A percentile compares a stretch with the other conserved stretches of the same genome.
These are phyloP conservation scores for Scortechinia acanthostroma DNA, from an alignment of 2,329 filamentous ascomycete genomes.

Conservation along the genomic window DNA sequence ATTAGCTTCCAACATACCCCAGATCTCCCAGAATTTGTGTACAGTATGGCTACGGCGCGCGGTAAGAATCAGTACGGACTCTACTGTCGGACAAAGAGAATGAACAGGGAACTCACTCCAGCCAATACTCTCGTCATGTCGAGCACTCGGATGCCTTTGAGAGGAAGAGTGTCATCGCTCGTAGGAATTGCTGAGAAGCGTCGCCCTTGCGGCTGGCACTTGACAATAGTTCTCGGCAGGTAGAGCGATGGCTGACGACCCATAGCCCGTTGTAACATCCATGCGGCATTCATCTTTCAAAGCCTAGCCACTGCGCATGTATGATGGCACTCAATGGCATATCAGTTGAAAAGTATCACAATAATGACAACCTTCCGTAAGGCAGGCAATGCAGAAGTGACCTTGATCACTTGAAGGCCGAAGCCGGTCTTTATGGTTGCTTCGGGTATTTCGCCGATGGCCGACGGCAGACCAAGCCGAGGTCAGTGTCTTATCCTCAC, in stretches of 20 bases:
- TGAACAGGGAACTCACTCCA: conserved; percentile 55
- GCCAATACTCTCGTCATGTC: conserved; percentile 96
- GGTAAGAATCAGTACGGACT: conserved; percentile 1
- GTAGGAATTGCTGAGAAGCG: not conserved
- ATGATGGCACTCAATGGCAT: no score
- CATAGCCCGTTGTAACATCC: not conserved
- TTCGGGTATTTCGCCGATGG: no score
- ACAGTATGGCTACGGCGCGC: conserved; percentile 70
- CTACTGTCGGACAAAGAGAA: conserved; percentile 2
- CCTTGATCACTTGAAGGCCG: no score
- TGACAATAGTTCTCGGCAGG: not conserved
- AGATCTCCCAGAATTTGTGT: conserved; percentile 95
- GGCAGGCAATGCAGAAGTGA: no score
- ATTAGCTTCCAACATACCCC: conserved; percentile 55
- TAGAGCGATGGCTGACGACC: not conserved
- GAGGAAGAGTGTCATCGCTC: conserved; percentile 41
- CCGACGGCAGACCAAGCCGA: no score
- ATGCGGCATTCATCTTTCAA: no score
- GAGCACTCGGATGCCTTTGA: conserved; percentile 80
- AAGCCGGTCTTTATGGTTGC: no score
- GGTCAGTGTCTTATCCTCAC: no score
- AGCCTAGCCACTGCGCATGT: no score
- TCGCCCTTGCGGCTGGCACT: not conserved
- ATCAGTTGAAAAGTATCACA: no score
- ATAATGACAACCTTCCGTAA: no score